Percentiles rank a stretch among this genome's conserved stretches.
Conservation (phyloP, 2,329 filamentous ascomycete species). For the Orbilia brochopaga region DNA sequence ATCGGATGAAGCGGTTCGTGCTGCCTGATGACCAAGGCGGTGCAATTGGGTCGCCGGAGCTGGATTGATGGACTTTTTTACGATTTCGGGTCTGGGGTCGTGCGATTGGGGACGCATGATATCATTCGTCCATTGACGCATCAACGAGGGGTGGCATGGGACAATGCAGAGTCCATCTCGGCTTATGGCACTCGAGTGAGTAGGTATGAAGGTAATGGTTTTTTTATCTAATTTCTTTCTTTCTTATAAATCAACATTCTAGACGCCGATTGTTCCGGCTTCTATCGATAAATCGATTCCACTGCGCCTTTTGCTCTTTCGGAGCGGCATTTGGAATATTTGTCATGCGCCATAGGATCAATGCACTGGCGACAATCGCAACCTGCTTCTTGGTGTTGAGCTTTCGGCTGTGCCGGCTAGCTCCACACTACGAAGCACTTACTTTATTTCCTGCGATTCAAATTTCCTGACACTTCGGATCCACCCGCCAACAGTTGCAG, state of each 20-base stretch:
- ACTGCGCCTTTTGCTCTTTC: slow-evolving; percentile 24
- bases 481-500: not conserved
- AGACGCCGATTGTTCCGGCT: slow-evolving; percentile 29
- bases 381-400: slow-evolving; percentile 30
- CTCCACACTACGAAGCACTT: too few relatives aligned
- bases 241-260: slow-evolving; percentile 13
- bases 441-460: too few relatives aligned
- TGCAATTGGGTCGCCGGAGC: slow-evolving; percentile 20
- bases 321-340: slow-evolving; percentile 31
- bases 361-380: slow-evolving; percentile 36
- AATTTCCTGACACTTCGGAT: not conserved
- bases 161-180: too few relatives aligned
- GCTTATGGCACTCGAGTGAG: too few relatives aligned
- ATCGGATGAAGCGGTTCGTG: slow-evolving; percentile 51
- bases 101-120: too few relatives aligned
- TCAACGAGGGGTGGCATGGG: not conserved
- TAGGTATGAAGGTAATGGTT: too few relatives aligned
- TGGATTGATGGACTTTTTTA: slow-evolving; percentile 27
- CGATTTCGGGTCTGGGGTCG: too few relatives aligned
- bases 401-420: slow-evolving; percentile 39
- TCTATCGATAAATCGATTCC: slow-evolving; percentile 43
- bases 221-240: not conserved
- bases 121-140: not conserved
- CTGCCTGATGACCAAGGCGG: slow-evolving; percentile 32
- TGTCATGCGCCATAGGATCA: slow-evolving; percentile 47